Evolutionary conservation across 306 rosid species (phyloP).

Genomic region (Hippophae tibetana): DNA sequence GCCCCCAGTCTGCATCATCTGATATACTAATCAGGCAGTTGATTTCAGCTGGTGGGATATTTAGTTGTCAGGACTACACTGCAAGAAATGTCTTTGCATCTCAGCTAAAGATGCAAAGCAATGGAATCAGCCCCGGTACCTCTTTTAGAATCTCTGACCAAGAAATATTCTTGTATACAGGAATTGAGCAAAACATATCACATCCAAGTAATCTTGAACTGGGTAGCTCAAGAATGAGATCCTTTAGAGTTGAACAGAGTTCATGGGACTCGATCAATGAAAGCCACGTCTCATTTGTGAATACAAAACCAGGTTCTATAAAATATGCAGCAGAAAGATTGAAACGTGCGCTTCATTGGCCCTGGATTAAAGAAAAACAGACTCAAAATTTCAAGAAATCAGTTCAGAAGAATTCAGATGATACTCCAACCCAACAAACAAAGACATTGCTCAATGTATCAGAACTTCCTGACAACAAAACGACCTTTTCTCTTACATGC

Average conservation of each 20-base stretch:
- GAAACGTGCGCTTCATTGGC: constrained; percentile 68
- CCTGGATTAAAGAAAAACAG: constrained; percentile 44
- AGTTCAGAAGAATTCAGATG: constrained; percentile 35
- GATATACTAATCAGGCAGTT: constrained; percentile 66
- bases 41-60: constrained; percentile 85
- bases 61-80: constrained; percentile 52
- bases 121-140: constrained; percentile 79
- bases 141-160: constrained; percentile 66
- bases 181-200: constrained; percentile 46
- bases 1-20: constrained; percentile 57
- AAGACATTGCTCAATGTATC: constrained; percentile 61
- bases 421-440: constrained; percentile 61
- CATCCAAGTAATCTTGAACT: constrained; percentile 31
- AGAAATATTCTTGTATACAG: constrained; percentile 68
- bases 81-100: constrained; percentile 86
- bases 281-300: constrained; percentile 23
- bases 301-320: constrained; percentile 56
- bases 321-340: constrained; percentile 52
- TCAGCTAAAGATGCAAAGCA: constrained; percentile 61
- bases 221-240: constrained; percentile 30
- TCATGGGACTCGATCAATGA: constrained; percentile 26
- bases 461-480: constrained; percentile 53
- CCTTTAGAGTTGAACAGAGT: constrained; percentile 45
- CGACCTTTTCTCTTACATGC: constrained; percentile 76
- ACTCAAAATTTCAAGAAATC: constrained; percentile 29